Evolutionary conservation across 2,329 filamentous ascomycete genomes (phyloP).

Genomic region (Fusarium temperatum): DNA sequence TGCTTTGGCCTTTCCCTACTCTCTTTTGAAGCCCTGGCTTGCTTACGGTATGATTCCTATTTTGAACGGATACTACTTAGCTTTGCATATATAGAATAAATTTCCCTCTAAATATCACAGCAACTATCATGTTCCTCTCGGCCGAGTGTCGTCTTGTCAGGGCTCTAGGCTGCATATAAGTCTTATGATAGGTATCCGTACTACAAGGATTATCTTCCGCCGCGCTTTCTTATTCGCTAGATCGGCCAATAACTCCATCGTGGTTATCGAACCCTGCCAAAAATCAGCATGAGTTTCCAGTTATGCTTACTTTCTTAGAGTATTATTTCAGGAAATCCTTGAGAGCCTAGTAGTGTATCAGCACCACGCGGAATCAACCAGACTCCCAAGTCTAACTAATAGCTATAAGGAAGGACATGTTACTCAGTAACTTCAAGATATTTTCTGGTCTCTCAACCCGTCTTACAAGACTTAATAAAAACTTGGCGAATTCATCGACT

Average conservation of each 20-base stretch:
- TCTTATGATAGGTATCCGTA: neutral
- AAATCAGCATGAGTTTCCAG: neutral
- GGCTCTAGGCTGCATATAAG: neutral
- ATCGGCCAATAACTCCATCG: neutral
- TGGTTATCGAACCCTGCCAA: neutral
- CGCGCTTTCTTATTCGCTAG: neutral
- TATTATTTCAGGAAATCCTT: neutral
- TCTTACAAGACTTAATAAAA: no score
- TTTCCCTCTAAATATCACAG: rapidly evolving
- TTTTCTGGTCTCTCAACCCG: no score
- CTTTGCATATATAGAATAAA: neutral
- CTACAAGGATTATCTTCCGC: neutral
- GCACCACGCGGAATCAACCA: no score
- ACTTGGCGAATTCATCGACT: neutral
- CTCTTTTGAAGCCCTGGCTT: neutral
- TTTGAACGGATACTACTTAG: neutral
- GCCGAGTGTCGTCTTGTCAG: neutral
- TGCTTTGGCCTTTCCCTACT: neutral
- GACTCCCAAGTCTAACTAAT: neutral
- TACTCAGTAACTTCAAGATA: rapidly evolving
- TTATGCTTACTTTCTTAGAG: neutral
- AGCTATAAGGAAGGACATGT: neutral
- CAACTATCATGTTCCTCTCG: neutral
- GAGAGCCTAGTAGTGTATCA: neutral
- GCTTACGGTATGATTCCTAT: no score